Conservation (phyloP, 176 grass and related monocot species). For the Avena insularis region DNA sequence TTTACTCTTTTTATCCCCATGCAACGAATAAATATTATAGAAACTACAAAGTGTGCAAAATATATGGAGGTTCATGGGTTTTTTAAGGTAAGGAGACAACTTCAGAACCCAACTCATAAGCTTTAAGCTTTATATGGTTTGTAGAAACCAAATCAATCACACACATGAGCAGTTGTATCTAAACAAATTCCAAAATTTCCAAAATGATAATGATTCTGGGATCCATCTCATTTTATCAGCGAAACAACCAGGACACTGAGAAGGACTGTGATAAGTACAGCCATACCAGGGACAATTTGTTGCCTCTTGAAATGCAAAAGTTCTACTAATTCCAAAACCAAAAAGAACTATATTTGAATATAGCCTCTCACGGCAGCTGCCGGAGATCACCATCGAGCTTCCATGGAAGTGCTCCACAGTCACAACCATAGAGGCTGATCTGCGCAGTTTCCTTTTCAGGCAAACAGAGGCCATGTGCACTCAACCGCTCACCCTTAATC, state of each 20-base stretch:
- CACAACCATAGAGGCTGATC: neutral
- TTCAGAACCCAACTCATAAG: conserved; percentile 1
- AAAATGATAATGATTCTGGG: neutral
- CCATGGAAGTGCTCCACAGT: neutral
- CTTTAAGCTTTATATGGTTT: neutral
- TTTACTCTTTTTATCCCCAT: neutral
- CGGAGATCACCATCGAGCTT: neutral
- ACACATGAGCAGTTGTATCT: neutral
- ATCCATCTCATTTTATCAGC: conserved; percentile 17
- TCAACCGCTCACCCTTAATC: neutral
- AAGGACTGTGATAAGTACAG: neutral
- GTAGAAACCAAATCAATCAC: conserved; percentile 14
- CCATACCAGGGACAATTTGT: neutral
- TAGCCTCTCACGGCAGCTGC: neutral
- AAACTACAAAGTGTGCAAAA: conserved; percentile 25
- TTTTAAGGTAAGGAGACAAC: neutral
- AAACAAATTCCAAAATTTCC: neutral
- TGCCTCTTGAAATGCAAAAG: neutral
- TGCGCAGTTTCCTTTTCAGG: neutral
- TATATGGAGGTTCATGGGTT: neutral
- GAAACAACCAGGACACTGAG: neutral
- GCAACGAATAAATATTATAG: conserved; percentile 16
- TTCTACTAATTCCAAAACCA: neutral
- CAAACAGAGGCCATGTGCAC: neutral
- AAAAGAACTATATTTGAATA: conserved; percentile 1